Conservation (phyloP, 2,329 filamentous ascomycete genomes). For the Blastomyces silverae region DNA sequence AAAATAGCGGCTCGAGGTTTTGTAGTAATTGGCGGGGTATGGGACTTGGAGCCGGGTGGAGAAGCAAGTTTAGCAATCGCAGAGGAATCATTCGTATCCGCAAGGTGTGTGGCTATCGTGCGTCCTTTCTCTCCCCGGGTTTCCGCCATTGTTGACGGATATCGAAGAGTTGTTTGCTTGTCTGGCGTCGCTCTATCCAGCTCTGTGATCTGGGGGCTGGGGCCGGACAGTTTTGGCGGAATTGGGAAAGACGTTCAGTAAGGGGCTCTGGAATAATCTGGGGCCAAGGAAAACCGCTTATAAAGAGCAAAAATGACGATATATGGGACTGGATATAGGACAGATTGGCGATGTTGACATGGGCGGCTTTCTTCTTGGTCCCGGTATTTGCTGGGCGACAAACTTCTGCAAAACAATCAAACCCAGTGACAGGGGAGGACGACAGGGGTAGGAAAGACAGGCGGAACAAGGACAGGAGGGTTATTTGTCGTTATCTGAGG, state of each 20-base stretch:
- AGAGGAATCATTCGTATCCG: constrained; percentile 15
- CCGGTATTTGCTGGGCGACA: constrained; percentile 5
- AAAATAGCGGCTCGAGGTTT: constrained; percentile 39
- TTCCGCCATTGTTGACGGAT: constrained; percentile 15
- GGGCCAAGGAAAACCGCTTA: background rate
- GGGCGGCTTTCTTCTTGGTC: background rate
- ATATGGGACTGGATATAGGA: background rate
- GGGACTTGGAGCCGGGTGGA: constrained; percentile 49
- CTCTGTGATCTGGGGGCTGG: background rate
- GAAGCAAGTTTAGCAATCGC: constrained; percentile 37
- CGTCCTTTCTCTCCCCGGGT: constrained; percentile 12
- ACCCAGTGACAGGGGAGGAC: constrained; percentile 1
- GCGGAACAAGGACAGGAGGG: background rate
- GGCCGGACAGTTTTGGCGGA: background rate
- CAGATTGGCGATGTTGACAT: constrained; percentile 10
- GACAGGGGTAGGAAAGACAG: background rate
- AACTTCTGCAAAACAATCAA: constrained; percentile 8
- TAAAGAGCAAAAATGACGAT: background rate
- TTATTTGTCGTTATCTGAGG: background rate
- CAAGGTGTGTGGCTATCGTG: background rate
- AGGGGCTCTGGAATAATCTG: background rate
- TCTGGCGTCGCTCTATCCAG: background rate
- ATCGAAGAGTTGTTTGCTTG: background rate
- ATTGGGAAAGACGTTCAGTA: no score
- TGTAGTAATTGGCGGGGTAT: constrained; percentile 51